Evolutionary conservation across 2,329 filamentous ascomycete species (phyloP), one percentile per base, ranked within the genome.

Genomic region (Berkeleyomyces basicola): DNA sequence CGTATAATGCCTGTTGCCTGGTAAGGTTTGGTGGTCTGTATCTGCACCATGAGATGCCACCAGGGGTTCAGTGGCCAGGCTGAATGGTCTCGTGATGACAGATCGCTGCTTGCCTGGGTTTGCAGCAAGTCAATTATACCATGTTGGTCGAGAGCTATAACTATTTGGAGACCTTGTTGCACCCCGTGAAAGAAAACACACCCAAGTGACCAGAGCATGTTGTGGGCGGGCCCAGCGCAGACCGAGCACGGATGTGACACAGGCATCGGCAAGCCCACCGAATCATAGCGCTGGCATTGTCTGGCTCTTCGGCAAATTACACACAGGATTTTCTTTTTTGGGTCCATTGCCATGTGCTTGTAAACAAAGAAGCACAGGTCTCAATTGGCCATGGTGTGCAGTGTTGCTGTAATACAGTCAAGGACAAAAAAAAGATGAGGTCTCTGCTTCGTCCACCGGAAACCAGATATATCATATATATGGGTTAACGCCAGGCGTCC

Each of bases 261-360:
- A 39, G 51, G 14, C n/a, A 55, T 55, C 51, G 51, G 51, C 51
- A 55, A 55, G 51, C 51, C 51, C 51, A 39, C 51, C 51, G 51
- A 55, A 55, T 55, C 51, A 55, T 55, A 55, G 51, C 51, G 14
- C 36, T 55, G 33, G 33, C 3, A 36, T 39, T 37, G 31, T 39
- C 7, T 47, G n/a, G 6, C 7, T 49, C 3, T 7, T 55, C 14
- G 51, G 33, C 51, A 55, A 55, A 55, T 39, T 55, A 36, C 51
- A 3, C 23, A 23, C 23, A 7, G n/a, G 33, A n/a, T 36, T n/a
- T 53, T 23, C 9, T 53, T 55, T 53, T 31, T 55, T 23, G 23
- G 23, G 23, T 23, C 23, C 23, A 23, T 23, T 23, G 23, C 23
- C 23, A 23, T 23, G 23, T 23, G 33, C 23, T n/a, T 55, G 33